Evolutionary conservation across 805 yeast species (phyloP), one percentile per base, ranked within the genome.

Genomic region (Martiniozyma abietophila): DNA sequence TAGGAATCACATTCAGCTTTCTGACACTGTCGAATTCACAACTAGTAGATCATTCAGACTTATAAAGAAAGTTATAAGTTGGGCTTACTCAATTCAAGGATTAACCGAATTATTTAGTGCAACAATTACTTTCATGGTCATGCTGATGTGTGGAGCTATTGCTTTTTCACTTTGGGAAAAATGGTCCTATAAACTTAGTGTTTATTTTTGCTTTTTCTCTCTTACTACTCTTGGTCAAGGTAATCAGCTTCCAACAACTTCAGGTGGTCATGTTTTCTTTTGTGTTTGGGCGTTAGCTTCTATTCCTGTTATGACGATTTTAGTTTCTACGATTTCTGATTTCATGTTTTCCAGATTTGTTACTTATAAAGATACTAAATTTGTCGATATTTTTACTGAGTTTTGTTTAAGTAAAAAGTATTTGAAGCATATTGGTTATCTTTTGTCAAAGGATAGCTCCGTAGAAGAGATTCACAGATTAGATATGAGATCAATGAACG

Each of bases 191-290:
- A 80, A 80, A 43, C 61, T 74, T 34, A 66, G 75, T 2, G 63
- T 81, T n/a, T 86, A 86, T 57, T 85, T 82, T 48, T 74, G 88
- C 40, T 74, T 80, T 42, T 58, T 81, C 25, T 76, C 89, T 47
- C 66, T 86, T 34, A 57, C 84, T 6, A 82, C 95, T 0, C 80
- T 86, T 36, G 95, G 95, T 1, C 84, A 81, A 54, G 96, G 95
- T 20, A 86, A 78, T 49, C 75, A 62, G 45, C 63, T 74, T 1
- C 94, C 95, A 1, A 37, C 32, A 2, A 56, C 76, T 0, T 57
- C 76, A 1, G 77, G 80, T 5, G 94, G 94, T 1, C 59, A 80
- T 27, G 69, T 79, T 1, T 73, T 84, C 44, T 85, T 85, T 47
- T 74, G 82, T 6, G 56, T 74, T 8, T 86, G 95, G 95, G 80